Evolutionary conservation across 2,329 filamentous ascomycete genomes (phyloP).

Genomic region (Chrysoporthe austroafricana): DNA sequence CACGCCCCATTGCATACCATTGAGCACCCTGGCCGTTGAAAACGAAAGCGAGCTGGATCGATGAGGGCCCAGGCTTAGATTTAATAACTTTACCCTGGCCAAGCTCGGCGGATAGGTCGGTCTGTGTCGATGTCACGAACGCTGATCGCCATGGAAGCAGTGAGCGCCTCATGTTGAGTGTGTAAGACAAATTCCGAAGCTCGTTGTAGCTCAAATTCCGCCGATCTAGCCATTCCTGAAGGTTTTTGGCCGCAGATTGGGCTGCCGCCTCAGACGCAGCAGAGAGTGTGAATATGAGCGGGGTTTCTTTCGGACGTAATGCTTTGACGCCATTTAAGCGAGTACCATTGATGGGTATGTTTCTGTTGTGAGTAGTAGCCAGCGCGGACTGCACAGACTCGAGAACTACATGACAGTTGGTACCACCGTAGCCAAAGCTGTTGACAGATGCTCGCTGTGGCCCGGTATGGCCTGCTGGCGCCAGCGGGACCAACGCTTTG

Average conservation of each 20-base stretch:
- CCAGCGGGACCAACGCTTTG: not conserved
- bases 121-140: constrained; percentile 29
- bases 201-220: not conserved
- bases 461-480: constrained; percentile 3
- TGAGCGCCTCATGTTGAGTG: constrained; percentile 33
- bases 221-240: not conserved
- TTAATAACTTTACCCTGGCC: not conserved
- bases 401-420: constrained; percentile 17
- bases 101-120: not conserved
- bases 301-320: not conserved
- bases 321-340: not conserved
- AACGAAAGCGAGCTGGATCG: constrained; percentile 30
- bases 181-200: constrained; percentile 32
- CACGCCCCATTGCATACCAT: constrained; percentile 35
- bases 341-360: not conserved
- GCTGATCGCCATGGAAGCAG: constrained; percentile 34
- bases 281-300: constrained; percentile 4
- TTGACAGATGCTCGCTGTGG: constrained; percentile 23
- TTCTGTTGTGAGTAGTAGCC: not conserved
- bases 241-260: constrained; percentile 3
- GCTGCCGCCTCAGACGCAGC: constrained; percentile 10
- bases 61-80: not conserved
- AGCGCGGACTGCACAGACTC: constrained; percentile 8
- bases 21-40: constrained; percentile 43
- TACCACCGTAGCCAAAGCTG: constrained; percentile 32